Evolutionary conservation across 805 yeast species (phyloP), one percentile per base, ranked within the genome.

Genomic region (Starmera pachycereana): DNA sequence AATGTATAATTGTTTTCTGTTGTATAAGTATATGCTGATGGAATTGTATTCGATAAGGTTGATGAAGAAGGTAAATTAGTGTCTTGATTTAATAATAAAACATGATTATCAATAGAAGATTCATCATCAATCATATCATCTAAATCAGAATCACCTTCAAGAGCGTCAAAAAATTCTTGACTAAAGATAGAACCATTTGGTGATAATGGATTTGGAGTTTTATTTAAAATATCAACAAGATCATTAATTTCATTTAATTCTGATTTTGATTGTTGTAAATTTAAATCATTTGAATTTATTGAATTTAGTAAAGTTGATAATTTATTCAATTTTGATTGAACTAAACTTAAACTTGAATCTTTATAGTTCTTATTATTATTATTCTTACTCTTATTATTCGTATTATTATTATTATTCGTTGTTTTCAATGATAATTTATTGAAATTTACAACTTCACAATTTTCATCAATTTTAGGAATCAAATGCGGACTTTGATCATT

Each of bases 121-220:
- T 51, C 52, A 8, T 46, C 47, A 12, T 42, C 40, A 22, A 38
- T 46, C 5, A 34, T 45, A 16, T 48, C 50, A 35, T 65, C 70
- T 12, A 44, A 48, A 32, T 50, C 58, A n/a, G 29, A 29, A 25
- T 51, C 57, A 4, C 40, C 56, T 58, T 82, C 88, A 37, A 69
- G 69, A 1, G 95, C 95, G 61, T 85, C 95, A 51, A 59, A 77
- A 50, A 69, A 78, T 38, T 75, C 78, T 35, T 71, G 74, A 4
- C 72, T 67, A 18, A 71, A 60, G 3, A 72, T 52, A 4, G 72
- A 63, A 6, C 39, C 43, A 2, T 62, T 52, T 5, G 51, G 32
- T 10, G 58, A 39, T 1, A 32, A 29, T n/a, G 18, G 41, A 19
- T 8, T 12, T 36, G 25, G 27, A 19, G 22, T 22, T 32, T 29